These are phyloP conservation scores for Neoscytalidium dimidiatum DNA, from an alignment of 2,329 filamentous ascomycete genomes.

Conservation along the genomic window DNA sequence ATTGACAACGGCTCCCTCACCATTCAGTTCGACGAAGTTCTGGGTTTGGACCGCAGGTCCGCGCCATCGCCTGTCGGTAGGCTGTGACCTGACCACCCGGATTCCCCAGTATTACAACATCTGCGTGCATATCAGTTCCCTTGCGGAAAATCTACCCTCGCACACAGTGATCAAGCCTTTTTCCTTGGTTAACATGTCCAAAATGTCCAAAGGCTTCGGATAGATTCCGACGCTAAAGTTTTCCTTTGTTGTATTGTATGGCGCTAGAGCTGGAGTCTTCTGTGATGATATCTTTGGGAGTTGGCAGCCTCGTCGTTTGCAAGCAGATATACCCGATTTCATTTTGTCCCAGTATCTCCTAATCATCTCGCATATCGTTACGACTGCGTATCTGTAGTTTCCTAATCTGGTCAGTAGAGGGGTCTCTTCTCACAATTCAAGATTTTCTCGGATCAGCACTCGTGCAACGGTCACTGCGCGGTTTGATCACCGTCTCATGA, in stretches of 20 bases:
- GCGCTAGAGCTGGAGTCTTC: neutral
- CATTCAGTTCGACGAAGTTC: constrained; percentile 37
- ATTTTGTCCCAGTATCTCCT: neutral
- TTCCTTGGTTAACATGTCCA: neutral
- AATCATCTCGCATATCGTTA: neutral
- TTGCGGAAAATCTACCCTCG: neutral
- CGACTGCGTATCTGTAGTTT: neutral
- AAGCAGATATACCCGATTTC: constrained; percentile 11
- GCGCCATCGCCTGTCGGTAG: constrained; percentile 12
- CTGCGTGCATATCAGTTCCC: neutral
- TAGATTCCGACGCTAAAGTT: neutral
- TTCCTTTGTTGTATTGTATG: constrained; percentile 12
- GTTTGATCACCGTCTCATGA: neutral
- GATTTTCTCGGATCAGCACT: neutral
- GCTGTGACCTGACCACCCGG: neutral
- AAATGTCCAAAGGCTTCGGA: neutral
- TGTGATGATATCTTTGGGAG: constrained; percentile 1
- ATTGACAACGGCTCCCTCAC: constrained; percentile 38
- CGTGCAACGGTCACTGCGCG: neutral
- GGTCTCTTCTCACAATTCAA: neutral
- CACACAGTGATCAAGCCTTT: neutral
- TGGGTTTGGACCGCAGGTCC: constrained; percentile 26
- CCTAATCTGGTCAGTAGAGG: neutral
- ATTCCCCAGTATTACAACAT: neutral
- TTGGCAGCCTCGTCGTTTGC: neutral